Conservation (phyloP, 176 grass and related monocot genomes). For the Urochloa ruziziensis region DNA sequence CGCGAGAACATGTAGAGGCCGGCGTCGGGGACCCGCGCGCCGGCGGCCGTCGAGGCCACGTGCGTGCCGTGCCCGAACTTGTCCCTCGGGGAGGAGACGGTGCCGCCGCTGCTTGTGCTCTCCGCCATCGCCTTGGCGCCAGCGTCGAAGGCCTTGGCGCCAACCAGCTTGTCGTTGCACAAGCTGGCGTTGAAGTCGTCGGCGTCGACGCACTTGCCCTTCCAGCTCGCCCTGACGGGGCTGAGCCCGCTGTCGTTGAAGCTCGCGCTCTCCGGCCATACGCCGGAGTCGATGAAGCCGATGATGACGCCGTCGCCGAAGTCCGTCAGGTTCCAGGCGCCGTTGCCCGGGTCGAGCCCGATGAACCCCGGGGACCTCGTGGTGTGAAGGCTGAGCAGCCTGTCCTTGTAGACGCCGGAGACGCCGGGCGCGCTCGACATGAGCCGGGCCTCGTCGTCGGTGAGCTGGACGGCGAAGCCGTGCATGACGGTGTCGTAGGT, state of each 20-base stretch:
- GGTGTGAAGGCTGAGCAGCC: neutral
- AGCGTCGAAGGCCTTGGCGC: constrained; percentile 46
- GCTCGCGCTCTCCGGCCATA: constrained; percentile 52
- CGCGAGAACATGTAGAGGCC: neutral
- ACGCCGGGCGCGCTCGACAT: constrained; percentile 32
- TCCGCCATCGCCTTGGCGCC: constrained; percentile 4
- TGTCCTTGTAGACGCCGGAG: constrained; percentile 20
- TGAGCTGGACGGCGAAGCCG: constrained; percentile 37
- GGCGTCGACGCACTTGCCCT: constrained; percentile 26
- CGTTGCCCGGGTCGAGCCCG: constrained; percentile 13
- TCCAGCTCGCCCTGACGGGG: constrained; percentile 16
- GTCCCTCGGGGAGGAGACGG: constrained; percentile 23
- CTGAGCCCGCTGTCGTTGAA: constrained; percentile 26
- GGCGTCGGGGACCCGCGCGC: neutral
- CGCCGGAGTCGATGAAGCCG: constrained; percentile 48
- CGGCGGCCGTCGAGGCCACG: constrained; percentile 20
- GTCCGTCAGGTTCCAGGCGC: constrained; percentile 9
- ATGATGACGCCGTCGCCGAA: constrained; percentile 52
- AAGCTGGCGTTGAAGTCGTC: constrained; percentile 32
- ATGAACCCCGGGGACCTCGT: constrained; percentile 52
- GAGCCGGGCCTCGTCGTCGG: constrained; percentile 19
- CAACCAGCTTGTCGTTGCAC: constrained; percentile 66
- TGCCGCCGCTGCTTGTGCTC: neutral
- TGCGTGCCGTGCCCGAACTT: constrained; percentile 21
- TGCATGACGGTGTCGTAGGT: constrained; percentile 51